Conservation (phyloP, 345 rosid species). For the Melastoma malabathricum region DNA sequence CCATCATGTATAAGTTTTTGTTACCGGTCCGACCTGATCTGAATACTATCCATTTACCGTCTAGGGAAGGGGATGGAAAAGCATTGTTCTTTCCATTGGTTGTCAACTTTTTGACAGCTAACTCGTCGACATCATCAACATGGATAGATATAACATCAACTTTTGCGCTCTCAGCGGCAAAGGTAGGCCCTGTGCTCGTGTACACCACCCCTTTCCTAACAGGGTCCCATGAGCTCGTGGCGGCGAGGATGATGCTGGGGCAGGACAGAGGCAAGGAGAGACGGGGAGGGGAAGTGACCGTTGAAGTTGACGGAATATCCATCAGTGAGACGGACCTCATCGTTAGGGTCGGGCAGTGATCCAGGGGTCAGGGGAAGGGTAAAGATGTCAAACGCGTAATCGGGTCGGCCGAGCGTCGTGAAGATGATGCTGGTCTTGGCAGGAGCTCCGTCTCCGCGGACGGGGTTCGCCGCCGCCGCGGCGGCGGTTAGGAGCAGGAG, state of each 20-base stretch:
- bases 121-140: conserved; percentile 24
- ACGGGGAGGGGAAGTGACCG: conserved; percentile 54
- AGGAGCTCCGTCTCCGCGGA: conserved; percentile 7
- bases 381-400: conserved; percentile 63
- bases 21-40: conserved; percentile 74
- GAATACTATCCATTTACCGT: conserved; percentile 64
- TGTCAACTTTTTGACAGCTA: conserved; percentile 37
- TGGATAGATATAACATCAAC: conserved; percentile 61
- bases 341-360: conserved; percentile 17
- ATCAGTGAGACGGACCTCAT: conserved; percentile 55
- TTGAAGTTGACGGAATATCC: conserved; percentile 66
- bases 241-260: conserved; percentile 10
- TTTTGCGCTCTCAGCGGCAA: conserved; percentile 46
- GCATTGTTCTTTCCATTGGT: conserved; percentile 69
- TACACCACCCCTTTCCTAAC: conserved; percentile 49
- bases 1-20: conserved; percentile 77
- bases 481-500: background rate
- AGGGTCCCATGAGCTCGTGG: conserved; percentile 44
- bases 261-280: conserved; percentile 16
- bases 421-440: conserved; percentile 44
- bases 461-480: conserved; percentile 2
- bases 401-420: conserved; percentile 48
- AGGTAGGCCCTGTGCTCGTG: conserved; percentile 60
- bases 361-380: conserved; percentile 15
- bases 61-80: conserved; percentile 72